Percentiles rank a stretch among this genome's conserved stretches.
phyloP scores from a whole-genome alignment of 768 basidiomycete species.

The Mycena venus region DNA sequence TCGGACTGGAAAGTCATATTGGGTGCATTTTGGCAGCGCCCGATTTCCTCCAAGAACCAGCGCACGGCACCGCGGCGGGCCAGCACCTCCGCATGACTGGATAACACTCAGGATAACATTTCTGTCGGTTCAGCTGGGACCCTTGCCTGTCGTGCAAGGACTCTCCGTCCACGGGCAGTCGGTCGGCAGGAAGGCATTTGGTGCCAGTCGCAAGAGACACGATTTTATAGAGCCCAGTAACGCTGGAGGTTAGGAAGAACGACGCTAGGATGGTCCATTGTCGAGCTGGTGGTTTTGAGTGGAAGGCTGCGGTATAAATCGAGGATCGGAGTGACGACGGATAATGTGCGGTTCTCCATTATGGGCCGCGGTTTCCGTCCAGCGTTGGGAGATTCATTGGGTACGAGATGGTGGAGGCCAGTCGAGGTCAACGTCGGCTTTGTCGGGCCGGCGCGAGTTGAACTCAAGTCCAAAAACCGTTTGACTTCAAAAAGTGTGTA shows the following conservation, averaged over 20 bases:
- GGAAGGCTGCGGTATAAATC: slow-evolving; percentile 58
- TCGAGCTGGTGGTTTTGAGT: slow-evolving; percentile 63
- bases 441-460: no score
- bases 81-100: slow-evolving; percentile 94
- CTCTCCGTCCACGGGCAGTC: slow-evolving; percentile 79
- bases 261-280: slow-evolving; percentile 79
- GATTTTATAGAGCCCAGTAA: slow-evolving; percentile 55
- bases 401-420: no score
- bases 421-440: no score
- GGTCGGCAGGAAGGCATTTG: slow-evolving; percentile 81
- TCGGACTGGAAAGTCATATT: slow-evolving; percentile 50
- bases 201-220: slow-evolving; percentile 87
- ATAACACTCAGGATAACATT: no score
- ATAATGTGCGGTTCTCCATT: not conserved
- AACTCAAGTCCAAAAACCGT: no score
- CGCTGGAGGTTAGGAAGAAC: slow-evolving; percentile 54
- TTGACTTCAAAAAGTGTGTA: no score
- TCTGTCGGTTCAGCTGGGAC: no score
- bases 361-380: no score
- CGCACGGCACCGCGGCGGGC: slow-evolving; percentile 82
- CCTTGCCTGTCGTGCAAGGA: slow-evolving; percentile 89
- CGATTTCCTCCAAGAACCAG: slow-evolving; percentile 85
- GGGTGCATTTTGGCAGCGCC: slow-evolving; percentile 43
- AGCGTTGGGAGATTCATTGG: no score
- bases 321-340: slow-evolving; percentile 50